Base-by-base conservation (phyloP, 768 basidiomycete species). In the Auriscalpium orientale region DNA sequence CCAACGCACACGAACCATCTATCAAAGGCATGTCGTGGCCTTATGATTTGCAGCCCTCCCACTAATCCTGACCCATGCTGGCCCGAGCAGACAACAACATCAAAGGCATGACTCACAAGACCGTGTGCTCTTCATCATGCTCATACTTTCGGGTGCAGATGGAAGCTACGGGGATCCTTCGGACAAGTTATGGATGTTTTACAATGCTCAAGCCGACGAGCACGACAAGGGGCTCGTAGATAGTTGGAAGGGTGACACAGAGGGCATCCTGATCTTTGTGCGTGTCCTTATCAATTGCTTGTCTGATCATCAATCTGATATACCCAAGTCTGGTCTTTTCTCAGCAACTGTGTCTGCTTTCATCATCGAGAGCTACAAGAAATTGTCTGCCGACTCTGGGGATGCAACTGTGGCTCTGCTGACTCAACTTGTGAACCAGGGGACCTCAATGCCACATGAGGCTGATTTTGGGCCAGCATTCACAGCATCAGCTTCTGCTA, bases 361-460 rank as follows among this genome's bases (percentile, higher is more conserved):
- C 54, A 49, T 51, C 44, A 45, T 51, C 35, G 53, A 54, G 18
- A 45, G 49, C 37, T 58, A 55, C 45, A 55, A 55, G 49, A 35
- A 8, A 20, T 36, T 49, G 38, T 28, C 15, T 22, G 34, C 46
- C 11, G 54, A 51, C 21, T 33, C 36, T 18, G 36, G 45, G 2
- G 37, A 18, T 33, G 33, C 44, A 16, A 47, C 50, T 4, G 57
- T 47, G 28, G 12, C 28, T 12, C 33, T 52, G 20, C 58, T 56
- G 13, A 18, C 40, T 7, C 40, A 43, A 18, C 12, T 43, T 18
- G 12, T 18, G 13, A 12, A 43, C 12, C 40, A 43, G 7, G n/a
- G 12, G 2, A 18, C 40, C 40, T 3, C 40, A 2, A 36, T 22
- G 2, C 34, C 15, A 13, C 9, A 28, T 16, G 45, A 37, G 6